These are phyloP conservation scores for Pascua sp. DNA, from an alignment of 1,284 basidiomycete genomes.

Conservation along the genomic window DNA sequence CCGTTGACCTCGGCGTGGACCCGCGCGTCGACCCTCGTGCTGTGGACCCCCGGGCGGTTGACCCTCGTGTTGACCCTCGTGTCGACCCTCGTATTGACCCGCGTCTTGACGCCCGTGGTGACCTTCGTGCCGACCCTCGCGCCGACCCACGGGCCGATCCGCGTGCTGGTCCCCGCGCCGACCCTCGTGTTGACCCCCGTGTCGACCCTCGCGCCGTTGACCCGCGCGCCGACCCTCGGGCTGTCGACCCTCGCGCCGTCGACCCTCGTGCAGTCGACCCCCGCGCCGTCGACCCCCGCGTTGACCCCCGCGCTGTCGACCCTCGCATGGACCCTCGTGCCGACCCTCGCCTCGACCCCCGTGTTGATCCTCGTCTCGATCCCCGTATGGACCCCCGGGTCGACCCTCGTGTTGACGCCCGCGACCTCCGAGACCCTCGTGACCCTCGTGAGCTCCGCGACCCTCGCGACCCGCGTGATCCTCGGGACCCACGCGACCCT, in stretches of 20 bases:
- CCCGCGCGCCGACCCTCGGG: background rate
- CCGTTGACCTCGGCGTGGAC: background rate
- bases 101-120: too few species aligned
- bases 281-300: slow-evolving; percentile 1
- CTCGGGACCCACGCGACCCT: slow-evolving; percentile 3
- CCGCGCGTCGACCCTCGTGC: slow-evolving; percentile 1
- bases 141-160: slow-evolving; percentile 1
- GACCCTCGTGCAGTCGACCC: background rate
- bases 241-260: background rate
- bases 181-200: background rate
- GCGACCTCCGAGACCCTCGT: slow-evolving; percentile 8
- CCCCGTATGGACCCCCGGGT: background rate
- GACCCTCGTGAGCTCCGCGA: slow-evolving; percentile 9
- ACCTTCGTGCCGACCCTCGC: slow-evolving; percentile 1
- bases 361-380: background rate
- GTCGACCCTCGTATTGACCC: background rate
- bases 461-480: slow-evolving; percentile 3
- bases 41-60: too few species aligned
- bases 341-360: background rate
- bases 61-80: slow-evolving; percentile 1
- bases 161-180: background rate
- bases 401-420: slow-evolving; percentile 2
- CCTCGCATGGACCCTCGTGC: slow-evolving; percentile 1
- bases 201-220: slow-evolving; percentile 4
- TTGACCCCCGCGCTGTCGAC: background rate